Conservation (phyloP, 2,329 filamentous ascomycete species). For the Ceratocystis harringtonii region DNA sequence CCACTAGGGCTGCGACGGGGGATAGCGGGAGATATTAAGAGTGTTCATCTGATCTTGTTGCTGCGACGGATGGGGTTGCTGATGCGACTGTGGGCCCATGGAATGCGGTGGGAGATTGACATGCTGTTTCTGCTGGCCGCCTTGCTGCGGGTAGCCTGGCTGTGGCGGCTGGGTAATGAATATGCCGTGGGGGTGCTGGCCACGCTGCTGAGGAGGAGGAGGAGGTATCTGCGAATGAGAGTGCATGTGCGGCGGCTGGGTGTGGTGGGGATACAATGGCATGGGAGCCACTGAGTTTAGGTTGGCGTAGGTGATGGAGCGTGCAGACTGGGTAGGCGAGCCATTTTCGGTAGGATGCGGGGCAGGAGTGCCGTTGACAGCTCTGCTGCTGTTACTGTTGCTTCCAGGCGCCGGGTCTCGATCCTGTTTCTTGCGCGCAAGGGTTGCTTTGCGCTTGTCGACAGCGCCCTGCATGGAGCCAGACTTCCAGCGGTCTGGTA, state of each 20-base stretch:
- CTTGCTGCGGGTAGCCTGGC: slow-evolving; percentile 1
- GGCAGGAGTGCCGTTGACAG: neutral
- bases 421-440: slow-evolving; percentile 42
- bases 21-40: slow-evolving; percentile 4
- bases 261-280: slow-evolving; percentile 7
- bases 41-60: slow-evolving; percentile 15
- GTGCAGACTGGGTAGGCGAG: neutral
- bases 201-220: slow-evolving; percentile 1
- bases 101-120: neutral
- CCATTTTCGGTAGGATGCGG: slow-evolving; percentile 1
- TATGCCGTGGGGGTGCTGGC: slow-evolving; percentile 12
- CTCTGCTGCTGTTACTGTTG: neutral
- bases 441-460: slow-evolving; percentile 43
- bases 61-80: slow-evolving; percentile 21
- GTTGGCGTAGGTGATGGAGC: neutral
- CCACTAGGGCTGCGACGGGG: neutral
- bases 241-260: slow-evolving; percentile 7
- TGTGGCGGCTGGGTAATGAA: slow-evolving; percentile 14
- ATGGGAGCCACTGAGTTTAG: neutral
- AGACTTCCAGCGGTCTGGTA: slow-evolving; percentile 41
- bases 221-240: slow-evolving; percentile 8
- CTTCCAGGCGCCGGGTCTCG: slow-evolving; percentile 25
- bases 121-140: slow-evolving; percentile 3
- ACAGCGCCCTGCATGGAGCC: slow-evolving; percentile 47
- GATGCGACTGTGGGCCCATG: neutral